Evolutionary conservation across 805 yeast species (phyloP), one percentile per base, ranked within the genome.

Genomic region (Tetrapisispora pingtungensis): DNA sequence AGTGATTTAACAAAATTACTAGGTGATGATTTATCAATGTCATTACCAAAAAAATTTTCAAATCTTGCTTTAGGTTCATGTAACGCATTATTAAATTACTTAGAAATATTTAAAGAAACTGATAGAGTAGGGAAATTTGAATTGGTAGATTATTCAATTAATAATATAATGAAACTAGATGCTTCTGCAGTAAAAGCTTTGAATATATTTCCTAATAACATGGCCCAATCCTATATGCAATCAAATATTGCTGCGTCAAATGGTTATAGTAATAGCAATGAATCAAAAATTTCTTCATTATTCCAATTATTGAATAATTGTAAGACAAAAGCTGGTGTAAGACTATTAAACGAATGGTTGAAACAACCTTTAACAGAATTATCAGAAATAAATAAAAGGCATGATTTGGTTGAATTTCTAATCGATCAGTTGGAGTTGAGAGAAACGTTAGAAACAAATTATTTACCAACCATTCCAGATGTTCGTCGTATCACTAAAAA

Each of bases 311-410:
- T 93, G 54, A 90, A 93, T 68, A 78, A 81, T 53, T 90, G 97
- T 69, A 87, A 84, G 55, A 82, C 95, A 4, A 73, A 78, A 2
- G 87, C 93, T n/a, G 99, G 99, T 7, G 70, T 90, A 1, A 73
- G 97, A 50, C 65, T 89, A 41, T 72, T 93, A 22, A 80, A 93
- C 14, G 96, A 87, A 57, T 93, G 98, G 98, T 71, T 93, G 48
- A 93, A 90, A 58, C 98, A 93, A 64, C 99, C 99, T 0, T 71
- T 93, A 40, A 80, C 95, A 43, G 78, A 78, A 51, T 57, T 73
- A 10, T 57, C 53, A 0, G 77, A 71, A 41, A 88, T 93, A 33
- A 61, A 66, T 33, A 70, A 78, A 36, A 73, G 99, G 41, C 96
- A 85, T 51, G 61, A 68, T 7, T 66, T 93, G 41, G 95, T 90